Percentiles rank a stretch among this genome's conserved stretches.
Conservation (phyloP, 768 basidiomycete species). For the Tricholoma flavovirens region DNA sequence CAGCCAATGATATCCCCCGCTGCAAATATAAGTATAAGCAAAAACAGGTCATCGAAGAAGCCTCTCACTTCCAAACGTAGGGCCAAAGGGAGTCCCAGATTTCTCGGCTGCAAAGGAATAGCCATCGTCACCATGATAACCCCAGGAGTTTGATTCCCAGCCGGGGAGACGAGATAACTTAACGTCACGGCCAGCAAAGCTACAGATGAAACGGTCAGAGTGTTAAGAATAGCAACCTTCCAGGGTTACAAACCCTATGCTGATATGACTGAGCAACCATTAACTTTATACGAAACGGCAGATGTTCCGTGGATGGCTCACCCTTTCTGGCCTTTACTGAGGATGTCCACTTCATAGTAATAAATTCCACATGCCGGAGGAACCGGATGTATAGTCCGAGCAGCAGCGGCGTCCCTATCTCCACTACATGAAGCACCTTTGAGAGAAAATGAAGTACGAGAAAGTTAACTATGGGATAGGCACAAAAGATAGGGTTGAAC, state of each 20-base stretch:
- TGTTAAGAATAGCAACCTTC: background rate
- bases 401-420: conserved; percentile 82
- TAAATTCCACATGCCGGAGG: conserved; percentile 87
- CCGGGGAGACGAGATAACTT: conserved; percentile 76
- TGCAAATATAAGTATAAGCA: conserved; percentile 25
- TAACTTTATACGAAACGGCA: conserved; percentile 11
- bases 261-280: conserved; percentile 54
- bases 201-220: conserved; percentile 22
- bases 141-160: conserved; percentile 84
- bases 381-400: conserved; percentile 70
- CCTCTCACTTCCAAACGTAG: conserved; percentile 71
- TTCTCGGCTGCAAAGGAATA: conserved; percentile 69
- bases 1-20: conserved; percentile 89
- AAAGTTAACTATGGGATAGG: conserved; percentile 2
- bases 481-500: conserved; percentile 7
- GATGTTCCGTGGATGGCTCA: conserved; percentile 26
- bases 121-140: conserved; percentile 91
- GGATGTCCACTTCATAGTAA: conserved; percentile 88
- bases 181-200: conserved; percentile 63
- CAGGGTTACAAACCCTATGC: conserved; percentile 57
- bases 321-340: conserved; percentile 80
- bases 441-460: conserved; percentile 2
- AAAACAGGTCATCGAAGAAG: background rate
- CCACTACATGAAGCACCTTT: conserved; percentile 48
- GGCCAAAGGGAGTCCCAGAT: conserved; percentile 68